These are phyloP conservation scores for Glycyrrhiza uralensis DNA, from an alignment of 306 rosid genomes.

Conservation along the genomic window DNA sequence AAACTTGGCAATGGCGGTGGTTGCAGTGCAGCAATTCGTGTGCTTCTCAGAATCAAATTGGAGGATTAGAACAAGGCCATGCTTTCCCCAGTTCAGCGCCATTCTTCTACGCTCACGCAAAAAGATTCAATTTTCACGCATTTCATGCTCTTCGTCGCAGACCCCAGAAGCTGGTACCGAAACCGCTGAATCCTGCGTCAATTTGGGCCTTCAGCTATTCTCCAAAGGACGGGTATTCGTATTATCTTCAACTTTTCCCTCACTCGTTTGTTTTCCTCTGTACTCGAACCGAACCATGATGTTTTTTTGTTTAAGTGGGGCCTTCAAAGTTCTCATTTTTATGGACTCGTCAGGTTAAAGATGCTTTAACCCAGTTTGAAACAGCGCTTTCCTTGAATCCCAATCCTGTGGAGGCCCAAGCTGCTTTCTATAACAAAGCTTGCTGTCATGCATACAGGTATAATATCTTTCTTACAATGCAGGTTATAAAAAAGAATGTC, in stretches of 20 bases:
- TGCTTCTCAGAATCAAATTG: conserved; percentile 44
- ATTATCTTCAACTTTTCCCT: neutral
- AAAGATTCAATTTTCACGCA: conserved; percentile 27
- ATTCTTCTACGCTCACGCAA: conserved; percentile 25
- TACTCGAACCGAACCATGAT: neutral
- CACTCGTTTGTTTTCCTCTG: neutral
- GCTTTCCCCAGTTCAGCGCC: conserved; percentile 22
- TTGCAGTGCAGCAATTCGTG: conserved; percentile 54
- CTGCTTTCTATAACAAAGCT: conserved; percentile 94
- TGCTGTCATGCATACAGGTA: conserved; percentile 95
- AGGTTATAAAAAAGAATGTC: too few relatives aligned
- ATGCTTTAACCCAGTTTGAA: conserved; percentile 86
- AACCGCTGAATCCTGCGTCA: conserved; percentile 81
- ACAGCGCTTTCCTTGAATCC: conserved; percentile 80
- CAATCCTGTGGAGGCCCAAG: conserved; percentile 84
- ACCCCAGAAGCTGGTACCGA: conserved; percentile 56
- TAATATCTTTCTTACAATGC: neutral
- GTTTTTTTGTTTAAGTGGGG: conserved; percentile 4
- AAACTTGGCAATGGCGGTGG: conserved; percentile 55
- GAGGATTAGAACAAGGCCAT: conserved; percentile 22
- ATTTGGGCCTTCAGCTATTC: conserved; percentile 87
- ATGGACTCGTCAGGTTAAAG: conserved; percentile 74
- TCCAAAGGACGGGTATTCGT: conserved; percentile 80
- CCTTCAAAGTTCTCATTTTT: neutral
- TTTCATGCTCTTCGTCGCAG: conserved; percentile 58